Evolutionary conservation across 2,329 filamentous ascomycete species (phyloP).

Genomic region (Fragosphaeria purpurea): DNA sequence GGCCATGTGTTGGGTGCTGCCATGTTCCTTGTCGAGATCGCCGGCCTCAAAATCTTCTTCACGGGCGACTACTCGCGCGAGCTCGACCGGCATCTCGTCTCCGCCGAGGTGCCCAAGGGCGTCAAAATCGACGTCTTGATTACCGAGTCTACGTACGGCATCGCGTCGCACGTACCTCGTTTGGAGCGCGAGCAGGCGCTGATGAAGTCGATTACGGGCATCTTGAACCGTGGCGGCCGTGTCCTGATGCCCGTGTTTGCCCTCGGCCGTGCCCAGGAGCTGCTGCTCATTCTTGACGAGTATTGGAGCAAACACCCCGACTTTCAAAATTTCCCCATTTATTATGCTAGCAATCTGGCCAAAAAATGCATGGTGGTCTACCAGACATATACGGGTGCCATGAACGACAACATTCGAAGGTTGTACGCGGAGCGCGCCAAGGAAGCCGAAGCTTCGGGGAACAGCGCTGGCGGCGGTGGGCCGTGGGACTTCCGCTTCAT

Average conservation of each 20-base stretch:
- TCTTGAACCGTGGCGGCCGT: constrained; percentile 83
- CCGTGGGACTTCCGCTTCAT: constrained; percentile 98
- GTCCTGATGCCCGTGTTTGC: constrained; percentile 95
- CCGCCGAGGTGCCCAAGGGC: constrained; percentile 77
- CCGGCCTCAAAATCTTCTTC: constrained; percentile 91
- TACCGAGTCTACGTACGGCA: constrained; percentile 94
- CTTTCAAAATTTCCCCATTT: constrained; percentile 85
- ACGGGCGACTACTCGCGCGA: constrained; percentile 96
- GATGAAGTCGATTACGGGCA: constrained; percentile 89
- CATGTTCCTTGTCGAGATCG: constrained; percentile 97
- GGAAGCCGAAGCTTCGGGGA: constrained; percentile 72
- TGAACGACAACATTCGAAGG: constrained; percentile 98
- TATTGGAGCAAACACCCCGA: constrained; percentile 90
- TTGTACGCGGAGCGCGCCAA: constrained; percentile 90
- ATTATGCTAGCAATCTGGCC: constrained; percentile 92
- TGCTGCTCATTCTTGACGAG: constrained; percentile 89
- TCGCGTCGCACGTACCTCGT: constrained; percentile 84
- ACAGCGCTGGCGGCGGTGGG: constrained; percentile 63
- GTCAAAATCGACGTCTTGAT: constrained; percentile 94
- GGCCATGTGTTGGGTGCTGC: constrained; percentile 96
- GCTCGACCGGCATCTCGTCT: constrained; percentile 89
- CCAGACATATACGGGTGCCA: constrained; percentile 93
- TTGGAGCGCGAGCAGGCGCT: constrained; percentile 84
- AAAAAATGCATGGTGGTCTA: constrained; percentile 98
- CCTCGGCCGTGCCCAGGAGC: constrained; percentile 83